Evolutionary conservation across 2,329 filamentous ascomycete species (phyloP), one percentile per base, ranked within the genome.

Genomic region (Sporothrix pallida): DNA sequence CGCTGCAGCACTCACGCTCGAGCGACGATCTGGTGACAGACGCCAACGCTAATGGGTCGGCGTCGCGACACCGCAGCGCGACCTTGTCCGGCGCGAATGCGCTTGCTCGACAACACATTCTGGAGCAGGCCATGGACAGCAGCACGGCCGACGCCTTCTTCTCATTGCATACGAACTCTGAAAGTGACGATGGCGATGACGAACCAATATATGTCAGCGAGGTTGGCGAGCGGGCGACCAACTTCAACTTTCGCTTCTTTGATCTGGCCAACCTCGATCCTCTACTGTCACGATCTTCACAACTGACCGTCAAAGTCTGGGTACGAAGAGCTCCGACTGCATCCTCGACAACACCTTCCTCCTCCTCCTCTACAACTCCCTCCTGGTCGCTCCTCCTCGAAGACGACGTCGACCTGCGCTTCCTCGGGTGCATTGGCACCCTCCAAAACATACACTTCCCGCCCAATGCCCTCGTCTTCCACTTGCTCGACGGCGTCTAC

Each of bases 191-290:
- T 63, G 84, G 88, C 0, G 88, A 83, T 3, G 82, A 86, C 65
- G 91, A 93, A 17, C 94, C 95, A 0, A 83, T 98, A n/a, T 98
- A 98, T 81, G 89, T 97, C 78, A 97, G 94, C 79, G 95, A 98
- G 82, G 86, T 92, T 26, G 88, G 91, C 42, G 88, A 92, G 77
- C 90, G 90, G 78, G 90, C 93, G n/a, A 94, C 94, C 87, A 98
- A 98, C 81, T 96, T 96, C 76, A 94, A 92, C 78, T 98, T 97
- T 80, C 90, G 89, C 60, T 92, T 93, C 80, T 97, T 98, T 80
- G 92, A 97, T 75, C 86, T 97, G 6, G 87, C 87, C 31, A 82
- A 86, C 6, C 89, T 87, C 75, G 89, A 88, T 0, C 87, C 92
- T 0, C 80, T 83, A 2, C 85, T 94, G 26, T 91, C 92, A 9